Evolutionary conservation across 768 basidiomycete species (phyloP), one percentile per base, ranked within the genome.

Genomic region (Tubosaeta brunneosetosa): DNA sequence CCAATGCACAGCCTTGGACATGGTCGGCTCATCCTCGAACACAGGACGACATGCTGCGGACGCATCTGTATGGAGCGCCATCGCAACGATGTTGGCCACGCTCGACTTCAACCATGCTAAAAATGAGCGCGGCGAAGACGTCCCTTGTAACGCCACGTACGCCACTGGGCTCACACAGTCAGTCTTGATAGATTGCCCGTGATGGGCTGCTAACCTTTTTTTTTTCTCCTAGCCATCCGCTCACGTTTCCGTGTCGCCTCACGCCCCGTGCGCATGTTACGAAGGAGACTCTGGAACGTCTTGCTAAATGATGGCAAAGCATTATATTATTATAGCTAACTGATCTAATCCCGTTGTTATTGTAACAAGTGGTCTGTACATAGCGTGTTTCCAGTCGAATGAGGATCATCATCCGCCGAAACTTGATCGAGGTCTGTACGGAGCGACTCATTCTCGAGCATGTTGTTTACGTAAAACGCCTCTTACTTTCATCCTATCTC

Each of bases 171-270:
- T 54, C 7, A 44, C 52, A 12, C 31, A 25, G 55, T 56, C 16
- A 29, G 55, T 38, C 9, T 2, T 26, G 14, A 29, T 26, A 7
- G 19, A 22, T 14, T 7, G 19, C 19, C 33, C 14, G 6, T 33
- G 12, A 19, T 17, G 17, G 7, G n/a, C 27, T 25, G 22, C 14
- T 33, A 6, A 32, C 22, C 10, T 14, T 25, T 29, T n/a, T 29
- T n/a, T n/a, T 50, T 32, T 11, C 14, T 44, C n/a, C 26, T 46
- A 48, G 56, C 9, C 29, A 38, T 29, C 45, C 46, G 4, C n/a
- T 33, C 16, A 36, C 37, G 27, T 59, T 55, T 26, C 56, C 58
- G 16, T 60, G 58, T 31, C 32, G 17, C 19, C 44, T 60, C 45
- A 25, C 43, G 12, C 52, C 47, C 31, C 53, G 56, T 5, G 33